Percentiles rank a stretch among this genome's conserved stretches.
Evolutionary conservation across 257 asterid genomes (phyloP).

Genomic region (Przewalskia tangutica): DNA sequence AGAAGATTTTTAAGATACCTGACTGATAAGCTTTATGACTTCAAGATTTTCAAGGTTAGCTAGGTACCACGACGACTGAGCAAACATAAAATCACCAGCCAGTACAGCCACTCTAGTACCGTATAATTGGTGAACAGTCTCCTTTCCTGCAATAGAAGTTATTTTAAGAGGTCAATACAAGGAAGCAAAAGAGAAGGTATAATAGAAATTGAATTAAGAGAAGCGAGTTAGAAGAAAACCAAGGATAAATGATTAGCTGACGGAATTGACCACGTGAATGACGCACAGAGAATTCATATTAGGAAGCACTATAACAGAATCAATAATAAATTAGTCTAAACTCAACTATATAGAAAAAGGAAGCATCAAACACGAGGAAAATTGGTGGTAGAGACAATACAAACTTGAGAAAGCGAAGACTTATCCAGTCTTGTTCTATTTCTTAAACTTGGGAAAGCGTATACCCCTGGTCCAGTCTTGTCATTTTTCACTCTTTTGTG

Average conservation of each 20-base stretch:
- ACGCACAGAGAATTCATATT: not conserved
- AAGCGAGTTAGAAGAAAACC: not conserved
- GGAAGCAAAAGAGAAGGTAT: not conserved
- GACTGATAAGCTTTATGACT: conserved; percentile 90
- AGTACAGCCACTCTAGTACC: conserved; percentile 90
- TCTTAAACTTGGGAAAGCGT: not conserved
- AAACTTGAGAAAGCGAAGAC: not conserved
- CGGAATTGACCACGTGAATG: not conserved
- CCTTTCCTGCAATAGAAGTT: conserved; percentile 47
- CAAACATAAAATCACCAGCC: conserved; percentile 98
- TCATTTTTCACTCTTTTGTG: not conserved
- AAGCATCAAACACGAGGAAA: not conserved
- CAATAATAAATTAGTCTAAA: not conserved
- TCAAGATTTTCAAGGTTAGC: conserved; percentile 95
- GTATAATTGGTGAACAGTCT: conserved; percentile 77
- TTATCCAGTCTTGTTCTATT: not conserved
- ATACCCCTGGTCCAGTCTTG: not conserved
- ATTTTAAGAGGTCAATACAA: not conserved
- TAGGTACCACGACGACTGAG: conserved; percentile 95
- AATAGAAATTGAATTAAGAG: not conserved
- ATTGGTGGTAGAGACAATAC: not conserved
- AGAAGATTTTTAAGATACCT: conserved; percentile 33
- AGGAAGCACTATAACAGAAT: not conserved
- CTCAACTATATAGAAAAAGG: not conserved
- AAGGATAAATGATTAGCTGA: not conserved